A percentile compares a stretch with the other conserved stretches of the same genome.
phyloP scores from a whole-genome alignment of 306 rosid species.

The Arachis stenosperma region DNA sequence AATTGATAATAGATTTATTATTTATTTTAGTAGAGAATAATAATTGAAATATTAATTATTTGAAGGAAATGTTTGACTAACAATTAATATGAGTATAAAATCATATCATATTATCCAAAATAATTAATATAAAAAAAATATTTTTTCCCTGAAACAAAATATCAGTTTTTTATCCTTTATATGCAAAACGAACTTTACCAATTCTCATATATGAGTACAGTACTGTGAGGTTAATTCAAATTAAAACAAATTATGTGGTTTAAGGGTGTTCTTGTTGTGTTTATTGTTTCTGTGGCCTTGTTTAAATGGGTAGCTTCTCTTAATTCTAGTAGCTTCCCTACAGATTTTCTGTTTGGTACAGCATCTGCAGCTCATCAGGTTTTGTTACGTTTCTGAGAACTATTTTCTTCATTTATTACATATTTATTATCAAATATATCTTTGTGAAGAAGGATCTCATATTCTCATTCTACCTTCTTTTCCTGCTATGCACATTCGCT shows the following conservation, averaged over 20 bases:
- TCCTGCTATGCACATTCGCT: background rate
- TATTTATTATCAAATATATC: background rate
- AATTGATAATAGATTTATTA: too few relatives aligned
- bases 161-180: too few relatives aligned
- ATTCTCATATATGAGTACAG: too few relatives aligned
- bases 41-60: too few relatives aligned
- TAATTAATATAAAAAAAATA: too few relatives aligned
- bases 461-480: background rate
- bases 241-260: constrained; percentile 10
- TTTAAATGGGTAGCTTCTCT: constrained; percentile 31
- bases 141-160: too few relatives aligned
- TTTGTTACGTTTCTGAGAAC: background rate
- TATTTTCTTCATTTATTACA: background rate
- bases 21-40: too few relatives aligned
- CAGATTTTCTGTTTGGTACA: constrained; percentile 47
- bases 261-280: constrained; percentile 17
- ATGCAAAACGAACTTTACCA: too few relatives aligned
- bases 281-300: constrained; percentile 4
- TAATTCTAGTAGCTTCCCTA: constrained; percentile 44
- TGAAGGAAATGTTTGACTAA: too few relatives aligned
- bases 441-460: background rate
- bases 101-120: too few relatives aligned
- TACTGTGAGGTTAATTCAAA: constrained; percentile 11
- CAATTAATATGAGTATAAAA: too few relatives aligned
- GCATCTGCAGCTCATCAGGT: constrained; percentile 60